Evolutionary conservation across 73 alveolate genomes (phyloP), one percentile per base, ranked within the genome.

Genomic region (Effrenium voratum): DNA sequence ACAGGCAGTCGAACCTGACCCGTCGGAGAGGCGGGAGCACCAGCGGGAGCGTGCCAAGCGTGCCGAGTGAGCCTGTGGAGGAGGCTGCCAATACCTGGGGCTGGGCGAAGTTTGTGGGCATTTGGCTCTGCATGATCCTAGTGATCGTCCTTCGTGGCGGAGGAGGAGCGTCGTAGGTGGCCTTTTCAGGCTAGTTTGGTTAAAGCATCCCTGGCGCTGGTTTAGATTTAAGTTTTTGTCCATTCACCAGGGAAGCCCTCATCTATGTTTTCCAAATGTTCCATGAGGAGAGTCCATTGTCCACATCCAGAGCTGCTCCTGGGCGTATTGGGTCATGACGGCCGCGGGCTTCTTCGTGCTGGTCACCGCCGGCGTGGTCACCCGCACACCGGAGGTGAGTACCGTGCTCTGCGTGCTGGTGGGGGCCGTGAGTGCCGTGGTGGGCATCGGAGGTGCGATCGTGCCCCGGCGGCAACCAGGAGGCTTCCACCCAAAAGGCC

Each of bases 341-440:
- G 92, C 92, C 0, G 47, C 40, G 1, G 92, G 92, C 73, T 81
- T 81, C 34, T 41, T 81, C 49, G 50, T 81, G 36, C 73, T 81
- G 73, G 49, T 81, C 73, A n/a, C n/a, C n/a, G n/a, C n/a, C n/a
- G n/a, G n/a, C n/a, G n/a, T n/a, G n/a, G n/a, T n/a, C n/a, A n/a
- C n/a, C n/a, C n/a, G n/a, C n/a, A n/a, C n/a, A n/a, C n/a, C n/a
- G n/a, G n/a, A n/a, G n/a, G n/a, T n/a, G n/a, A n/a, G n/a, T n/a
- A n/a, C n/a, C n/a, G n/a, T n/a, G n/a, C n/a, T 90, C 40, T 90
- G 96, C 43, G 87, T 90, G 44, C 55, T 66, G 22, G 75, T 90
- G 38, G 96, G 96, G n/a, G 96, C 96, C 41, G 57, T 90, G 30
- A 90, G 96, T 13, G 96, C 96, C 5, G 96, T 90, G 57, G 96